phyloP scores from a whole-genome alignment of 2,329 filamentous ascomycete species.

The Diplodia sapinea region DNA sequence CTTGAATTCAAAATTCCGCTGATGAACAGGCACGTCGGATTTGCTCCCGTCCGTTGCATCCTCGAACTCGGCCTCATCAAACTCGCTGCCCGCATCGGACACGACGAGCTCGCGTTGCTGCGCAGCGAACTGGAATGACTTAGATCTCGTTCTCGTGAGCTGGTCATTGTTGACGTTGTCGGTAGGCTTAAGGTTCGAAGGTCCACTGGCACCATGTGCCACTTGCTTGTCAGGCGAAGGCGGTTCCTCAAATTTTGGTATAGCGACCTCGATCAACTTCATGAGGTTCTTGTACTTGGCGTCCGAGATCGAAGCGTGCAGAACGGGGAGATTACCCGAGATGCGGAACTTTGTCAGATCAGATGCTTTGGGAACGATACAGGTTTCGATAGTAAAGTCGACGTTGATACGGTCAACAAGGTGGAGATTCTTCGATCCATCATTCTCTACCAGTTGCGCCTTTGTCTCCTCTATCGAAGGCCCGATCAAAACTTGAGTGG shows the following conservation, averaged over 20 bases:
- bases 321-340: conserved; percentile 86
- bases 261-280: conserved; percentile 92
- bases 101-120: conserved; percentile 79
- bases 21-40: conserved; percentile 70
- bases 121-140: conserved; percentile 74
- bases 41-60: conserved; percentile 64
- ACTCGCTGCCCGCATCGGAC: conserved; percentile 71
- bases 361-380: conserved; percentile 93
- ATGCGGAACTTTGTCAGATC: conserved; percentile 91
- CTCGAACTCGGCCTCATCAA: conserved; percentile 67
- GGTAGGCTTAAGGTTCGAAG: conserved; percentile 47
- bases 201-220: conserved; percentile 43
- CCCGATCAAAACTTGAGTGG: conserved; percentile 93
- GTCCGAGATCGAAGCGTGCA: conserved; percentile 92
- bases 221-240: conserved; percentile 46
- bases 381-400: conserved; percentile 93
- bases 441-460: conserved; percentile 72
- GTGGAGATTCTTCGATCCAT: conserved; percentile 75
- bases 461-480: conserved; percentile 91
- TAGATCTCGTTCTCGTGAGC: conserved; percentile 58
- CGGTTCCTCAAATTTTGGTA: conserved; percentile 75
- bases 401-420: conserved; percentile 97
- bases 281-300: conserved; percentile 97
- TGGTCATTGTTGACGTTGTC: conserved; percentile 41
- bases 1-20: conserved; percentile 93